Conservation (phyloP, 371 early-diverging fungal genomes). For the Nematocida sp. region DNA sequence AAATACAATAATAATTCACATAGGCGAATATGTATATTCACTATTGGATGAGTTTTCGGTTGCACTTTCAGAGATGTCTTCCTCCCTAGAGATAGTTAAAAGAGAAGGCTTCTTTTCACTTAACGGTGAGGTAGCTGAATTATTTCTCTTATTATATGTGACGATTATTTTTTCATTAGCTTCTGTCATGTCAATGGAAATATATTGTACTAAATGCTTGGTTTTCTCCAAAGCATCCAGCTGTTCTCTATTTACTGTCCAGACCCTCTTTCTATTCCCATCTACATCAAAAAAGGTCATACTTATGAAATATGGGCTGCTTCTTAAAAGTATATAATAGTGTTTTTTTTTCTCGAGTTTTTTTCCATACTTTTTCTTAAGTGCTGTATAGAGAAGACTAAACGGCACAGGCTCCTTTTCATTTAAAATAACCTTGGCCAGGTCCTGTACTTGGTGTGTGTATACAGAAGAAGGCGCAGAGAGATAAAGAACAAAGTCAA, state of each 20-base stretch:
- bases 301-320: constrained; percentile 32
- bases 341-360: background rate
- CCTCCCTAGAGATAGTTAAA: too few relatives aligned
- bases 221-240: constrained; percentile 9
- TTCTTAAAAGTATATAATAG: constrained; percentile 10
- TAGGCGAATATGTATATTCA: too few relatives aligned
- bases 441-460: constrained; percentile 20
- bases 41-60: too few relatives aligned
- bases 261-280: background rate
- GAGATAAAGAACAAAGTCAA: constrained; percentile 16
- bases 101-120: too few relatives aligned
- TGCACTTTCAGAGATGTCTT: too few relatives aligned
- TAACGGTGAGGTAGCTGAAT: too few relatives aligned
- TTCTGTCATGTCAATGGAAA: constrained; percentile 2
- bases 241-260: constrained; percentile 8
- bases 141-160: background rate
- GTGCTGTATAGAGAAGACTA: background rate
- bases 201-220: background rate
- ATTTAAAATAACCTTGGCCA: constrained; percentile 4
- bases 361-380: background rate
- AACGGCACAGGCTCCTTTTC: background rate
- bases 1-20: too few relatives aligned
- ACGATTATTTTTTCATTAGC: constrained; percentile 10
- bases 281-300: constrained; percentile 17
- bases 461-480: constrained; percentile 5